Evolutionary conservation across 768 basidiomycete species (phyloP).

Genomic region (Boletus subcaerulescens): DNA sequence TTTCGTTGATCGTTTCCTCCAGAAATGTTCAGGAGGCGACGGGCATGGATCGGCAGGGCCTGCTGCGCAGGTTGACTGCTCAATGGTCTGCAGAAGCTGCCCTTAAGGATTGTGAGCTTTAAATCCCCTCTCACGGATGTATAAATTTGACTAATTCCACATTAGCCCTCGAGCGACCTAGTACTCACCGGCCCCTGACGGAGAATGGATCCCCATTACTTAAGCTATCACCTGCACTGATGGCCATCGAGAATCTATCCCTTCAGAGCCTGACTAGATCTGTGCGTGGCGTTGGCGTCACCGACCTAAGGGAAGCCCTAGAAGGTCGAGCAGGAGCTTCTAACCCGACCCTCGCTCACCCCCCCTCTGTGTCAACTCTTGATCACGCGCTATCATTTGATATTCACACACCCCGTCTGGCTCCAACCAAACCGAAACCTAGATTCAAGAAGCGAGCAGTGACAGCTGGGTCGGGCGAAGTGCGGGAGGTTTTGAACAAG

Average conservation of each 20-base stretch:
- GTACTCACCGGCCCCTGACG: constrained; percentile 56
- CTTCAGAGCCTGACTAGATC: constrained; percentile 80
- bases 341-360: constrained; percentile 64
- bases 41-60: constrained; percentile 54
- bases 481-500: constrained; percentile 76
- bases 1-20: constrained; percentile 54
- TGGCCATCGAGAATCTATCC: constrained; percentile 90
- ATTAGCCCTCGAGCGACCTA: constrained; percentile 54
- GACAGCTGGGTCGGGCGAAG: constrained; percentile 61
- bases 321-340: constrained; percentile 84
- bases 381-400: constrained; percentile 59
- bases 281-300: constrained; percentile 78
- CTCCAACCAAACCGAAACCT: constrained; percentile 52
- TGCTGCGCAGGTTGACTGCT: constrained; percentile 52
- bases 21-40: constrained; percentile 58
- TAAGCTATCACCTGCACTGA: constrained; percentile 80
- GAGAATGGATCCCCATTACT: constrained; percentile 74
- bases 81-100: constrained; percentile 78
- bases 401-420: constrained; percentile 40
- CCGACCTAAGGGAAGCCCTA: constrained; percentile 83
- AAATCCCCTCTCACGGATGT: constrained; percentile 8
- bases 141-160: constrained; percentile 6
- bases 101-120: constrained; percentile 66
- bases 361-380: constrained; percentile 74
- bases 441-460: constrained; percentile 51